A percentile compares a stretch with the other conserved stretches of the same genome.
Evolutionary conservation across 192 early-diverging fungal species (phyloP).

Genomic region (Chytriomyces confervae): DNA sequence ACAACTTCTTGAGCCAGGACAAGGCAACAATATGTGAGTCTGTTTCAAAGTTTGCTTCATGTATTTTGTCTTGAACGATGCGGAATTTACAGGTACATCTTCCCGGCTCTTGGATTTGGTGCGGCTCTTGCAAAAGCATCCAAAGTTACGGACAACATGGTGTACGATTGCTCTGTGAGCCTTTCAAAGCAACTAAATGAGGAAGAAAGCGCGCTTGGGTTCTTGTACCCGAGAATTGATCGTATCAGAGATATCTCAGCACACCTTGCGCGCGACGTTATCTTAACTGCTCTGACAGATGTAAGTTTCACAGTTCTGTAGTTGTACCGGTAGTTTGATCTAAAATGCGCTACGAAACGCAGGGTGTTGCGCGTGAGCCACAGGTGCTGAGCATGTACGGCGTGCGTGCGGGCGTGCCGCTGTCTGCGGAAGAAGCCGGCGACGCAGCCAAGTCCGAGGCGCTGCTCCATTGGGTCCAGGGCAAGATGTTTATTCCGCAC

Average conservation of each 20-base stretch:
- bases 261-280: slow-evolving; percentile 80
- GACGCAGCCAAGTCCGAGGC: slow-evolving; percentile 11
- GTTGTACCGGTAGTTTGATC: not conserved
- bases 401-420: not conserved
- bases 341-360: not conserved
- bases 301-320: slow-evolving; percentile 29
- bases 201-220: slow-evolving; percentile 70
- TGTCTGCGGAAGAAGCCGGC: not conserved
- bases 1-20: slow-evolving; percentile 60
- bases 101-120: slow-evolving; percentile 94
- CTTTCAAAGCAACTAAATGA: slow-evolving; percentile 75
- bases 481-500: slow-evolving; percentile 41
- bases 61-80: slow-evolving; percentile 68
- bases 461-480: slow-evolving; percentile 30
- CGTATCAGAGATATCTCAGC: slow-evolving; percentile 87
- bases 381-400: slow-evolving; percentile 31
- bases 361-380: slow-evolving; percentile 38
- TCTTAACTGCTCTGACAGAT: slow-evolving; percentile 52
- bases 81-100: slow-evolving; percentile 71
- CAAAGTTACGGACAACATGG: slow-evolving; percentile 78
- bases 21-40: slow-evolving; percentile 86
- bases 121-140: slow-evolving; percentile 73
- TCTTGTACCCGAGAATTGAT: slow-evolving; percentile 83
- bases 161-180: slow-evolving; percentile 79
- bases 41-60: slow-evolving; percentile 36